Conservation (phyloP, 2,329 filamentous ascomycete genomes). For the Neonectria hederae region DNA sequence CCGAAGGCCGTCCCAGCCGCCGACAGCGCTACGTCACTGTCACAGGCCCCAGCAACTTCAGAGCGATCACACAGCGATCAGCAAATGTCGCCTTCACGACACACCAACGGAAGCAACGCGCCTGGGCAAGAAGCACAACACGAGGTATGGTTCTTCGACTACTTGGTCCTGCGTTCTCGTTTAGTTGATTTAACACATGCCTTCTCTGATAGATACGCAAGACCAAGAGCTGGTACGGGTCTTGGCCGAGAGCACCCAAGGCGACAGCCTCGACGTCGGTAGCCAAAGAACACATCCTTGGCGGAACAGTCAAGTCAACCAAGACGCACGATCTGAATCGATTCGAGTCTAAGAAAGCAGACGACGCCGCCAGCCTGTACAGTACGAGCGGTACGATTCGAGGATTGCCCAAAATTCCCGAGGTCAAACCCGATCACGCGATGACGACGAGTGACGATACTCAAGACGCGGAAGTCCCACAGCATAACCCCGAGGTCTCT, state of each 20-base stretch:
- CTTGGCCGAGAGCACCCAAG: constrained; percentile 66
- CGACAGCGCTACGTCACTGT: constrained; percentile 41
- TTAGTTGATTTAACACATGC: background rate
- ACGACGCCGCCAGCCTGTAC: constrained; percentile 46
- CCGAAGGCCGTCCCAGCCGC: constrained; percentile 25
- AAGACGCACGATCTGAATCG: constrained; percentile 60
- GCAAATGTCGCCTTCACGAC: constrained; percentile 28
- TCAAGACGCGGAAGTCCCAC: constrained; percentile 23
- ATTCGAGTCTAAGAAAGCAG: constrained; percentile 57
- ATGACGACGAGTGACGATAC: constrained; percentile 27
- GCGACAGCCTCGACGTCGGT: constrained; percentile 68
- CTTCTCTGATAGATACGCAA: constrained; percentile 56
- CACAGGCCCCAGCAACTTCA: constrained; percentile 38
- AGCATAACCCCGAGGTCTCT: constrained; percentile 14
- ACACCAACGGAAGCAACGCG: constrained; percentile 22
- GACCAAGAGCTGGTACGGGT: constrained; percentile 69
- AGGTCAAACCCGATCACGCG: constrained; percentile 34
- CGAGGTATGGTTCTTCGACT: constrained; percentile 24
- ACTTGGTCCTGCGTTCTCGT: background rate
- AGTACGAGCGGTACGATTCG: constrained; percentile 37
- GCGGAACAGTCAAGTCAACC: constrained; percentile 61
- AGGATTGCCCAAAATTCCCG: constrained; percentile 40
- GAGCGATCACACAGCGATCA: constrained; percentile 27
- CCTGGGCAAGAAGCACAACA: constrained; percentile 23
- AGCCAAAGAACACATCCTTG: constrained; percentile 68